A percentile compares a stretch with the other conserved stretches of the same genome.
Evolutionary conservation across 1,139 yeast genomes (phyloP).

Genomic region (Yarrowia galli): DNA sequence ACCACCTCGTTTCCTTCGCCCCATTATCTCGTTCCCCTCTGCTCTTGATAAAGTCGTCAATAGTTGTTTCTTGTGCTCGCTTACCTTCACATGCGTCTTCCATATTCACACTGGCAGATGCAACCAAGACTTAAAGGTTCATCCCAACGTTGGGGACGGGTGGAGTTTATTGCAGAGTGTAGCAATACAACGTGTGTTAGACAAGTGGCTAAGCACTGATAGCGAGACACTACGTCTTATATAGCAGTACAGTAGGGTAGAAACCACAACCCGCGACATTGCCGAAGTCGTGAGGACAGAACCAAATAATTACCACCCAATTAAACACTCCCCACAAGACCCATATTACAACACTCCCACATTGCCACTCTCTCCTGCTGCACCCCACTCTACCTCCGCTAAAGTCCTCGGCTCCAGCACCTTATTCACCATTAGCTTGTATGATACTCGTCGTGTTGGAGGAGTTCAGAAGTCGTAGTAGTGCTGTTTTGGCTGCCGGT

Average conservation of each 20-base stretch:
- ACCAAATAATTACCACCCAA: no score
- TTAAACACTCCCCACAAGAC: no score
- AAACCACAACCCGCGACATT: no score
- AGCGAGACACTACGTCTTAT: no score
- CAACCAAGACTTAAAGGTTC: conserved; percentile 12
- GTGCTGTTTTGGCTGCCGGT: background rate
- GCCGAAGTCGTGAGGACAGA: no score
- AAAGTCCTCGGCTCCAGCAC: conserved; percentile 37
- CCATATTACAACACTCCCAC: background rate
- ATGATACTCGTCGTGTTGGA: background rate
- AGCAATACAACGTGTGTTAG: conserved; percentile 11
- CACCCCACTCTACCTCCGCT: conserved; percentile 37
- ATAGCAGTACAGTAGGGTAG: no score
- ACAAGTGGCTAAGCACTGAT: no score
- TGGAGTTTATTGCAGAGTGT: conserved; percentile 21
- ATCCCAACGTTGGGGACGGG: conserved; percentile 36
- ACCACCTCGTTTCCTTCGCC: no score
- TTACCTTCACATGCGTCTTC: conserved; percentile 31
- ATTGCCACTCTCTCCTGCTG: conserved; percentile 23
- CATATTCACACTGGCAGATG: conserved; percentile 23
- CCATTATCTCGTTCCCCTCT: no score
- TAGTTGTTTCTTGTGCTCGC: conserved; percentile 1
- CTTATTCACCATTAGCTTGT: conserved; percentile 23
- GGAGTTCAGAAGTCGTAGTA: background rate
- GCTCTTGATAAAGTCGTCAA: background rate